These are phyloP conservation scores for Pseudogymnoascus destructans DNA, from an alignment of 2,329 filamentous ascomycete genomes.

Conservation along the genomic window DNA sequence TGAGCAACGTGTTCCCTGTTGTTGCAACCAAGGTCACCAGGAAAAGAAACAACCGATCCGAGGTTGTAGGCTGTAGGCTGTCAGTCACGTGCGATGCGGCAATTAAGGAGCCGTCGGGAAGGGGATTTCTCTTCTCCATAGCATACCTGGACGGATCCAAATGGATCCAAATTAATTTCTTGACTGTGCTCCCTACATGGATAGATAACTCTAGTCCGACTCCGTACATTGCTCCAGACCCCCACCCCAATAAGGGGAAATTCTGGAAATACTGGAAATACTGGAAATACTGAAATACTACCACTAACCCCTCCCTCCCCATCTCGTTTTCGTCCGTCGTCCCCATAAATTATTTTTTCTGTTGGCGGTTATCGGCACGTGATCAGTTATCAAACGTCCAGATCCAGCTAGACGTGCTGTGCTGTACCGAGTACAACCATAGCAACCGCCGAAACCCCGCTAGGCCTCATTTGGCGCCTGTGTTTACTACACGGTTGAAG, in stretches of 20 bases:
- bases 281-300: no score
- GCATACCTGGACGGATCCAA: background rate
- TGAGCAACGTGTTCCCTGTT: background rate
- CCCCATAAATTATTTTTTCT: background rate
- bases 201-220: background rate
- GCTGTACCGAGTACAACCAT: no score
- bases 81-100: background rate
- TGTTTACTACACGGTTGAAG: slow-evolving; percentile 3
- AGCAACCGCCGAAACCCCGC: background rate
- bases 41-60: background rate
- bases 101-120: background rate
- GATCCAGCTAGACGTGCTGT: background rate
- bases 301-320: background rate
- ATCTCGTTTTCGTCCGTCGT: background rate
- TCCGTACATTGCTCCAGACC: background rate
- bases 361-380: background rate
- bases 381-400: background rate
- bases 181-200: background rate
- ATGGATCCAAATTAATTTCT: background rate
- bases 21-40: background rate
- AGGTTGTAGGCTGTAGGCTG: background rate
- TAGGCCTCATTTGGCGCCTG: background rate
- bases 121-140: background rate
- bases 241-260: background rate
- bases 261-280: no score